Conservation (phyloP, 2,329 filamentous ascomycete genomes). For the Daldinia sp. region DNA sequence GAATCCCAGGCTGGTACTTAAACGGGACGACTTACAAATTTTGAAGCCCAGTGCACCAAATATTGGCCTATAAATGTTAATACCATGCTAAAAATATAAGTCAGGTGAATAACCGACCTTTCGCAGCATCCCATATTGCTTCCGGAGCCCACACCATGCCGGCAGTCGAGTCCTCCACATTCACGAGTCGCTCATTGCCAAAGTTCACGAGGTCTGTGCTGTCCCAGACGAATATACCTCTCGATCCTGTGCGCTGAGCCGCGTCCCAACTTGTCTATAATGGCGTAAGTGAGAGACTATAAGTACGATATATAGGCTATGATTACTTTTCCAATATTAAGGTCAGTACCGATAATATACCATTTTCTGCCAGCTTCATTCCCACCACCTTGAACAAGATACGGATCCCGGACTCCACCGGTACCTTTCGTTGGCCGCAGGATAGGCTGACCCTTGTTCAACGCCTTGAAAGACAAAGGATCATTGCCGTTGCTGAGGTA, state of each 20-base stretch:
- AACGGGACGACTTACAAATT: constrained; percentile 54
- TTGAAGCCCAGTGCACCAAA: constrained; percentile 62
- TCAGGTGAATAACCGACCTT: constrained; percentile 46
- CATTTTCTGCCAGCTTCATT: constrained; percentile 62
- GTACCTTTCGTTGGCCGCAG: constrained; percentile 64
- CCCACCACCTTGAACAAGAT: constrained; percentile 61
- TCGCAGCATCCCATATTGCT: constrained; percentile 64
- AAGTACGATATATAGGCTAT: neutral
- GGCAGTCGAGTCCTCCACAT: constrained; percentile 64
- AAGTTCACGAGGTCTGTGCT: constrained; percentile 64
- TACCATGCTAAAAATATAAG: neutral
- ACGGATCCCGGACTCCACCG: constrained; percentile 64
- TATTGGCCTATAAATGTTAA: constrained; percentile 54
- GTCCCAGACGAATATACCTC: constrained; percentile 68
- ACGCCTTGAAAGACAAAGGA: constrained; percentile 59
- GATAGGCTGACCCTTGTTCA: constrained; percentile 63
- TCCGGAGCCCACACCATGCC: constrained; percentile 71
- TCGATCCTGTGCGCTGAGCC: constrained; percentile 63
- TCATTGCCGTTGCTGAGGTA: constrained; percentile 67
- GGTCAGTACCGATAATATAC: constrained; percentile 67
- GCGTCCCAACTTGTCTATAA: constrained; percentile 64
- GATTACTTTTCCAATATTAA: constrained; percentile 61
- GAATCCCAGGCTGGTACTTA: neutral
- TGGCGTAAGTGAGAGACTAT: constrained; percentile 8
- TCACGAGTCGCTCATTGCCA: constrained; percentile 60